Conservation (phyloP, 2,329 filamentous ascomycete genomes). For the Curvularia eragrostidis region DNA sequence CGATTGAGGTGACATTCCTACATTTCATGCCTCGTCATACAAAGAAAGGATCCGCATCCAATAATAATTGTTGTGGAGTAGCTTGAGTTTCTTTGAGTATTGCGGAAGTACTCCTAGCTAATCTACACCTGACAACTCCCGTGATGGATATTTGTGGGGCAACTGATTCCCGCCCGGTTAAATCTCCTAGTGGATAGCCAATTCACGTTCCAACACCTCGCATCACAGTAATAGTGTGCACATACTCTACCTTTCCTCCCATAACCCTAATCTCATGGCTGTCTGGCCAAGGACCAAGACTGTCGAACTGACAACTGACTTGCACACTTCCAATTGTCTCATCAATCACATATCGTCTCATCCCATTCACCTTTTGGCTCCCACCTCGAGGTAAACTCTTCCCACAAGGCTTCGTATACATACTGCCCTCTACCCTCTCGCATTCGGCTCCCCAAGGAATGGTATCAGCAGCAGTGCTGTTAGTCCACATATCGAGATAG, state of each 20-base stretch:
- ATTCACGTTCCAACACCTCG: slow-evolving; percentile 13
- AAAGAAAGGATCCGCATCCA: background rate
- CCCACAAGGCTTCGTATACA: slow-evolving; percentile 37
- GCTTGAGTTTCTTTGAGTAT: background rate
- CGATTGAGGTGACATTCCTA: background rate
- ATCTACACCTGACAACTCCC: background rate
- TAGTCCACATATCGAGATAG: slow-evolving; percentile 45
- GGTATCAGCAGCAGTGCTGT: slow-evolving; percentile 35
- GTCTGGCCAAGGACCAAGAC: slow-evolving; percentile 37
- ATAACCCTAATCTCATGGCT: slow-evolving; percentile 40
- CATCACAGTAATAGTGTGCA: slow-evolving; percentile 41
- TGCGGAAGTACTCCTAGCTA: too few species aligned
- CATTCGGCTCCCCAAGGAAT: slow-evolving; percentile 42
- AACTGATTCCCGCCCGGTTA: background rate
- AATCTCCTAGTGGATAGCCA: background rate
- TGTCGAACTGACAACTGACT: slow-evolving; percentile 41
- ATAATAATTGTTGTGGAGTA: background rate
- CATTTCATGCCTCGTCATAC: background rate
- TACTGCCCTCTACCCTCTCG: slow-evolving; percentile 37
- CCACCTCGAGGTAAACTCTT: slow-evolving; percentile 32
- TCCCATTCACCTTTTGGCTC: slow-evolving; percentile 36
- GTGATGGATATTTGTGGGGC: background rate
- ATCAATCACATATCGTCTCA: slow-evolving; percentile 42
- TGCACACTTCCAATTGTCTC: slow-evolving; percentile 38
- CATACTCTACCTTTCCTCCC: slow-evolving; percentile 41